Base-by-base conservation (phyloP, 2,329 filamentous ascomycete species). In the Colletotrichum eleusines region DNA sequence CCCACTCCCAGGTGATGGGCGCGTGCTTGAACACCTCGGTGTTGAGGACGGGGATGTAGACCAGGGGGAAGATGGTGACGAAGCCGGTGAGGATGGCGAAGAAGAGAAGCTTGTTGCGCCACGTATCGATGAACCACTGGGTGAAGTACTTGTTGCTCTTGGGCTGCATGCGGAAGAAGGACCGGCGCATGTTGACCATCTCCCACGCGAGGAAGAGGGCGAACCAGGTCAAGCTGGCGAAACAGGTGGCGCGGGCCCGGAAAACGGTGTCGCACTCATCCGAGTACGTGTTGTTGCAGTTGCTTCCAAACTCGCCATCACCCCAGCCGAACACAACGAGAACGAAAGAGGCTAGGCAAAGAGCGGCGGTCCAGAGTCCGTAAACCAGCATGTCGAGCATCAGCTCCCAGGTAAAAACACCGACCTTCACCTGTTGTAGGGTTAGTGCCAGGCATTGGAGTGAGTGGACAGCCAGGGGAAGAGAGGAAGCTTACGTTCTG, bases 171-270 rank as follows among this genome's bases (percentile, higher is more conserved):
- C 87, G 86, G 85, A 94, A 94, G 82, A 94, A 92, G 6, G 87
- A 90, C 60, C 90, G 87, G 33, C 91, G 88, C 82, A 92, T 86
- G 73, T 92, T 85, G 71, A 93, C 84, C 86, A 93, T 91, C 76
- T 94, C 91, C 92, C 91, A 94, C 0, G 91, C 92, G 12, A 93
- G 85, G 82, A 94, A 92, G 31, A 93, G 85, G 0, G 91, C 90
- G 69, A 90, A 91, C 91, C 91, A 94, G 1, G 91, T 93, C 66
- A 94, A 82, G 73, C 88, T 91, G 23, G 90, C 90, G 77, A 94
- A 94, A 7, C 89, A 91, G 1, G 91, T 92, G 0, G 90, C 90
- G 8, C 92, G 89, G 1, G 91, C 91, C 20, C 89, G 88, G 84
- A 90, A 92, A 6, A 92, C 88, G 0, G 86, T 84, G 50, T 87